Evolutionary conservation across 2,329 filamentous ascomycete species (phyloP), one percentile per base, ranked within the genome.

Genomic region (Diplodia sapinea): DNA sequence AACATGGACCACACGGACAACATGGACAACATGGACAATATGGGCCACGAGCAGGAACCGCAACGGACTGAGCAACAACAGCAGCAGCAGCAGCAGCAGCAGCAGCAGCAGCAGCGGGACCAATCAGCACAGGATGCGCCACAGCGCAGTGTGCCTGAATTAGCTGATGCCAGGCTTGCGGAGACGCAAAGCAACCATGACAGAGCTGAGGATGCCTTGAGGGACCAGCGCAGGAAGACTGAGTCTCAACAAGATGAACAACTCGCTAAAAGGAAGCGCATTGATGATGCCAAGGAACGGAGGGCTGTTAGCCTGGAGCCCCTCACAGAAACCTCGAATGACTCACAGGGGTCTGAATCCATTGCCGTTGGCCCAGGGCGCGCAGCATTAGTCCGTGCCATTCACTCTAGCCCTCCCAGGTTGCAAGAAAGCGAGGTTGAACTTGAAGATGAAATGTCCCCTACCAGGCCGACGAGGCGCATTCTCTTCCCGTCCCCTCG

Each of bases 401-500:
- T 88, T 36, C 86, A 88, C 71, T 89, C 87, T 5, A 89, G 87
- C 71, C 88, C 88, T 15, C 84, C 82, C 29, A 81, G 84, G 26
- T 81, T 85, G 57, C 82, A 81, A 61, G 76, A 80, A 62, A 78
- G 81, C 20, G 81, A 82, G 2, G 81, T 85, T 69, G 82, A 87
- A 69, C 75, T 85, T 43, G 82, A 82, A 61, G 71, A 73, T 33
- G 81, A 83, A 62, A 74, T 86, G 15, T 88, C 86, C 4, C 86
- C 87, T 2, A 36, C 15, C 4, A 87, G 83, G 73, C 84, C 86
- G 26, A 93, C 90, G 0, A 85, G 90, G 69, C 85, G 92, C 68
- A 79, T 94, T 2, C 82, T 95, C 0, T 95, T 95, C 73, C 90
- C 92, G 0, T 93, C 91, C 0, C 91, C 91, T 2, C 85, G 88